These are phyloP conservation scores for Trichosanthes truncata DNA, from an alignment of 306 rosid genomes.

Conservation along the genomic window DNA sequence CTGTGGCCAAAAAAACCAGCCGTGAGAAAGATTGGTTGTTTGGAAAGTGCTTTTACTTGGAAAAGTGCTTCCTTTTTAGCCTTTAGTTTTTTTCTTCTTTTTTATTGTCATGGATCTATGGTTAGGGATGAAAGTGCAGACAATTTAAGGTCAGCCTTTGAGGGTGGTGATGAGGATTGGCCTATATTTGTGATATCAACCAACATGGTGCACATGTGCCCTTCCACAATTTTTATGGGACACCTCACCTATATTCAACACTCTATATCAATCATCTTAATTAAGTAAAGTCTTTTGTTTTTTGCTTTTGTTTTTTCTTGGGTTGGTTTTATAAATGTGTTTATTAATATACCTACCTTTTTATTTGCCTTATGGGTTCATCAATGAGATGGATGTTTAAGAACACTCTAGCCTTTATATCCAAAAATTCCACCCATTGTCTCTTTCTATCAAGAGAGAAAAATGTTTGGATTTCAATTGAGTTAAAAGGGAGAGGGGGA, in stretches of 20 bases:
- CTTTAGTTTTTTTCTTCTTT: not conserved
- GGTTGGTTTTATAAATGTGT: not conserved
- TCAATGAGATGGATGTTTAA: not conserved
- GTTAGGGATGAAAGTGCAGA: not conserved
- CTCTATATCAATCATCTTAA: not conserved
- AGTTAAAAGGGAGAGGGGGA: no score
- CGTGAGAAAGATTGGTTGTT: not conserved
- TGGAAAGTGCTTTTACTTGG: not conserved
- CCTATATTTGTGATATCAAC: not conserved
- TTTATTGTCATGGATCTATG: not conserved
- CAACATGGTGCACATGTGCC: constrained; percentile 1
- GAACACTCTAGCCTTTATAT: not conserved
- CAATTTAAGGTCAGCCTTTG: not conserved
- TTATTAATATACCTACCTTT: not conserved
- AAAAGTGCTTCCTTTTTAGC: not conserved
- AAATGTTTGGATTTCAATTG: no score
- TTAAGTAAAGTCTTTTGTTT: not conserved
- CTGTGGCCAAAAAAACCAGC: not conserved
- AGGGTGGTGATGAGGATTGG: not conserved
- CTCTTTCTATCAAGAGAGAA: no score
- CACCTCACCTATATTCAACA: not conserved
- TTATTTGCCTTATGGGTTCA: not conserved
- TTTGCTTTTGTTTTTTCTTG: not conserved
- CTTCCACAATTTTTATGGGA: not conserved
- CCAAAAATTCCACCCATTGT: not conserved